Evolutionary conservation across 129 eudicot genomes (phyloP).

Genomic region (Pittosporum tobira): DNA sequence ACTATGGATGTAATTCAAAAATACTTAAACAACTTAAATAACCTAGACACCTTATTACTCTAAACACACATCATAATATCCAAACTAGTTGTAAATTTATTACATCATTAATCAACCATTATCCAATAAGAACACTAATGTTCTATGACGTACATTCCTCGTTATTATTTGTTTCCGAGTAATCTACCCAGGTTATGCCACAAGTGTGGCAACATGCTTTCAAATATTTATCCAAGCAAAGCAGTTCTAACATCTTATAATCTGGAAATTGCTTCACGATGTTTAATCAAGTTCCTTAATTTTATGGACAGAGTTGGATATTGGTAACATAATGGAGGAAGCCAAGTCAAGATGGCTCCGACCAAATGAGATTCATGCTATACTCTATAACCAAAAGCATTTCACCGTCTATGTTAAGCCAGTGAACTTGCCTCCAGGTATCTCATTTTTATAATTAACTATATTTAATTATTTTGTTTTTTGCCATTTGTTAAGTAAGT

Average conservation of each 20-base stretch:
- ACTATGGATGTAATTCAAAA: too few relatives aligned
- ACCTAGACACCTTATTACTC: too few relatives aligned
- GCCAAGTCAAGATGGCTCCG: slow-evolving; percentile 85
- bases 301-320: slow-evolving; percentile 63
- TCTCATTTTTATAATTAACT: slow-evolving; percentile 1
- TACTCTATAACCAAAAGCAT: slow-evolving; percentile 62
- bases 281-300: slow-evolving; percentile 9
- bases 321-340: slow-evolving; percentile 63
- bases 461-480: not conserved
- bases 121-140: too few relatives aligned
- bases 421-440: slow-evolving; percentile 74
- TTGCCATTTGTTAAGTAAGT: not conserved
- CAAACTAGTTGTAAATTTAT: too few relatives aligned
- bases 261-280: not conserved
- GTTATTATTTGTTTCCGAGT: not conserved
- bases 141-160: too few relatives aligned
- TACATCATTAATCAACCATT: too few relatives aligned
- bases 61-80: too few relatives aligned
- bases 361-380: slow-evolving; percentile 95
- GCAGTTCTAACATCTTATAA: not conserved
- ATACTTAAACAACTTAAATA: too few relatives aligned
- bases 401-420: slow-evolving; percentile 80
- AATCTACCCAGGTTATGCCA: not conserved
- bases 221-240: too few relatives aligned
- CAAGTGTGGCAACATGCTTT: not conserved